These are phyloP conservation scores for Diaporthe vaccinii DNA, from an alignment of 2,329 filamentous ascomycete genomes.

Conservation along the genomic window DNA sequence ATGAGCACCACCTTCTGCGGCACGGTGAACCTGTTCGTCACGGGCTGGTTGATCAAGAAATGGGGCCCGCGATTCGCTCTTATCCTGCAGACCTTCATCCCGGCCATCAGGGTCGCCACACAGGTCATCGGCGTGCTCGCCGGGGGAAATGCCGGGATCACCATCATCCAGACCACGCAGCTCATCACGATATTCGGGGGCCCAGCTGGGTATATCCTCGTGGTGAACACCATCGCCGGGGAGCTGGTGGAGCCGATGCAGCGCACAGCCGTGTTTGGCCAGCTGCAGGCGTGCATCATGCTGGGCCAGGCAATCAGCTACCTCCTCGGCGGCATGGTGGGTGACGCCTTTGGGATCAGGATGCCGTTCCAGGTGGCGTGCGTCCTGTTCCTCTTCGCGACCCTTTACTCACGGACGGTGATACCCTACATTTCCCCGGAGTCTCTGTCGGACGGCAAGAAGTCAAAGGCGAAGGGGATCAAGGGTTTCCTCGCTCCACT, in stretches of 20 bases:
- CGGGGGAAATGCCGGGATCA: slow-evolving; percentile 73
- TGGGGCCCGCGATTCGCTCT: slow-evolving; percentile 75
- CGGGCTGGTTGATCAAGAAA: slow-evolving; percentile 75
- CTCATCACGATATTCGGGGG: slow-evolving; percentile 77
- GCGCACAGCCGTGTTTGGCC: slow-evolving; percentile 75
- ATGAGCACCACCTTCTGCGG: slow-evolving; percentile 75
- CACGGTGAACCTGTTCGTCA: slow-evolving; percentile 75
- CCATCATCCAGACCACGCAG: slow-evolving; percentile 77
- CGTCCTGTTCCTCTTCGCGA: slow-evolving; percentile 64
- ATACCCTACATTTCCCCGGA: slow-evolving; percentile 66
- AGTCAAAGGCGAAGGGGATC: slow-evolving; percentile 54
- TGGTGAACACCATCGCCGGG: slow-evolving; percentile 77
- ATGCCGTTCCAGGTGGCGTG: slow-evolving; percentile 76
- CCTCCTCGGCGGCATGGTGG: slow-evolving; percentile 73
- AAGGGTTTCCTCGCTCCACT: slow-evolving; percentile 73
- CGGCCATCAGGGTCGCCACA: slow-evolving; percentile 72
- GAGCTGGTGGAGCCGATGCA: slow-evolving; percentile 72
- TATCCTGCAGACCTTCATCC: slow-evolving; percentile 73
- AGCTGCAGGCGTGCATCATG: slow-evolving; percentile 76
- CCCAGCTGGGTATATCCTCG: slow-evolving; percentile 76
- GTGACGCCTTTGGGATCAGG: slow-evolving; percentile 72
- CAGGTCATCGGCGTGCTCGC: slow-evolving; percentile 76
- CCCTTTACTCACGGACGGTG: slow-evolving; percentile 56
- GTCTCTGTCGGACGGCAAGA: slow-evolving; percentile 51
- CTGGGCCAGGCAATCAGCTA: slow-evolving; percentile 76